Conservation (phyloP, 2,329 filamentous ascomycete species). For the Emergomyces africanus region DNA sequence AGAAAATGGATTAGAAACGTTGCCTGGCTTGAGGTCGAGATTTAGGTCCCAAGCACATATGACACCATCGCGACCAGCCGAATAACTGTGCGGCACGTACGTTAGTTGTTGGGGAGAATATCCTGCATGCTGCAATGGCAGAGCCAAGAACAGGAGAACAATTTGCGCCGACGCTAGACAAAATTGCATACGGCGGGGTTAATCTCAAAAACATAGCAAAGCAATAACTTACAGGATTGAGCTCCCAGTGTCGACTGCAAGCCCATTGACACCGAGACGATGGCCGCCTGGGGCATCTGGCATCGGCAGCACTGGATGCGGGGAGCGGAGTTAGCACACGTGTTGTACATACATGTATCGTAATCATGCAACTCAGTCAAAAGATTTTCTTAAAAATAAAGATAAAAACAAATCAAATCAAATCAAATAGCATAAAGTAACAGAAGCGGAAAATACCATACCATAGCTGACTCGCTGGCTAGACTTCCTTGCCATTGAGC, state of each 20-base stretch:
- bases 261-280: slow-evolving; percentile 84
- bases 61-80: slow-evolving; percentile 85
- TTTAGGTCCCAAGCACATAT: slow-evolving; percentile 93
- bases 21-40: slow-evolving; percentile 43
- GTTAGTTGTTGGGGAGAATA: background rate
- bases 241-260: slow-evolving; percentile 71
- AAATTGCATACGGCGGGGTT: background rate
- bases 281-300: slow-evolving; percentile 70
- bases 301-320: slow-evolving; percentile 51
- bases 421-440: too few relatives aligned
- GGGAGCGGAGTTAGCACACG: background rate
- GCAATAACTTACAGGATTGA: slow-evolving; percentile 62
- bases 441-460: slow-evolving; percentile 24
- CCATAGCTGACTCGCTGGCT: slow-evolving; percentile 60
- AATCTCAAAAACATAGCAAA: background rate
- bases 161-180: background rate
- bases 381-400: background rate
- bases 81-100: slow-evolving; percentile 52
- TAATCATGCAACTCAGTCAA: background rate
- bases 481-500: slow-evolving; percentile 51
- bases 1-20: slow-evolving; percentile 17
- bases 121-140: background rate
- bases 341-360: background rate
- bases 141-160: too few relatives aligned
- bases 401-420: too few relatives aligned